These are phyloP conservation scores for Dioscorea zingiberensis DNA, from an alignment of 106 monocot species.

Conservation along the genomic window DNA sequence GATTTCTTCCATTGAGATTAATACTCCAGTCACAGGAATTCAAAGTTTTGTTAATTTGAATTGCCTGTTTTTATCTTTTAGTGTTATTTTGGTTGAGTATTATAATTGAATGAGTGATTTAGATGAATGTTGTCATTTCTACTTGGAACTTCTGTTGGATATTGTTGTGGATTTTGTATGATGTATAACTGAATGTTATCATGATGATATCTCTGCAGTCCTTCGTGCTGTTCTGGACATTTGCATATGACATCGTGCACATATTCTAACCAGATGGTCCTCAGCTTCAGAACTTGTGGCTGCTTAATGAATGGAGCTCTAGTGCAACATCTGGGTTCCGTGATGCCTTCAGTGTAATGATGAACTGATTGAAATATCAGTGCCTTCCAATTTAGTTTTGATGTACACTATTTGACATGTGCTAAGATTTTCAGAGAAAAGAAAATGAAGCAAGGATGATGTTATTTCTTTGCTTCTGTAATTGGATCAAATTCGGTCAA, in stretches of 20 bases:
- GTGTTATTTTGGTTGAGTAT: background rate
- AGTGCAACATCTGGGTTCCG: too few relatives aligned
- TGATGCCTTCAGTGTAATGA: too few relatives aligned
- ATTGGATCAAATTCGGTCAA: too few relatives aligned
- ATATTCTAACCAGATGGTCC: constrained; percentile 38
- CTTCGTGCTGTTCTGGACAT: constrained; percentile 71
- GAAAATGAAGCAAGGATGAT: too few relatives aligned
- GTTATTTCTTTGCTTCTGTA: too few relatives aligned
- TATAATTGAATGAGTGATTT: background rate
- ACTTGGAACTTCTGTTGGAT: background rate
- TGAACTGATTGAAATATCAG: too few relatives aligned
- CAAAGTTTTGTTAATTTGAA: background rate
- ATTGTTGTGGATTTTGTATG: background rate
- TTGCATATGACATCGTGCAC: constrained; percentile 68
- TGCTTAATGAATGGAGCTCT: background rate
- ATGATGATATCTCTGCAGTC: constrained; percentile 42
- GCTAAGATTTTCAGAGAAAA: too few relatives aligned
- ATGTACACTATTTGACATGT: too few relatives aligned
- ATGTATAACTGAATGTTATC: background rate
- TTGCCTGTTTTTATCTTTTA: background rate
- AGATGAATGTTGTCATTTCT: background rate
- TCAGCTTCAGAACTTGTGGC: background rate
- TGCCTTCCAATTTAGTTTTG: too few relatives aligned
- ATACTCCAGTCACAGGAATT: too few relatives aligned
- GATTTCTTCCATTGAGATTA: too few relatives aligned